Evolutionary conservation across 768 basidiomycete genomes (phyloP).

Genomic region (Lyophyllum shimeji): DNA sequence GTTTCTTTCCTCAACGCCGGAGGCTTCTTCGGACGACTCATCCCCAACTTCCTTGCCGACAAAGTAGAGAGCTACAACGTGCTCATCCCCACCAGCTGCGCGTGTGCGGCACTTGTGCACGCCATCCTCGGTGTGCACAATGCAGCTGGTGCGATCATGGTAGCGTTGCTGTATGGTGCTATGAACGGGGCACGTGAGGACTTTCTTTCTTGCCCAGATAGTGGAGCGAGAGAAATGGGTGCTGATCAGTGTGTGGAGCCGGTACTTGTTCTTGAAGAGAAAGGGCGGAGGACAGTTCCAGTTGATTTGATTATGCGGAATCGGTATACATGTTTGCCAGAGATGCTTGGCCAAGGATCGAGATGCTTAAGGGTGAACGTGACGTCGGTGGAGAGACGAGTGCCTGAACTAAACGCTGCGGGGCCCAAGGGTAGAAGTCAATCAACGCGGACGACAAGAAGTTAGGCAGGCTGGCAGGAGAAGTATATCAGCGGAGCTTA

Average conservation of each 20-base stretch:
- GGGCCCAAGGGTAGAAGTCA: no score
- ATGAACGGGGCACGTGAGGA: slow-evolving; percentile 54
- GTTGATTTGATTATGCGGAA: slow-evolving; percentile 2
- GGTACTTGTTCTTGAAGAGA: slow-evolving; percentile 13
- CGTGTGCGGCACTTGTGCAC: slow-evolving; percentile 43
- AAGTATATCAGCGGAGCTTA: no score
- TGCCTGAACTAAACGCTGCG: no score
- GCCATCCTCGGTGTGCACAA: slow-evolving; percentile 43
- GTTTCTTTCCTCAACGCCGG: slow-evolving; percentile 52
- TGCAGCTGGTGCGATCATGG: slow-evolving; percentile 37
- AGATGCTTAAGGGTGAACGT: no score
- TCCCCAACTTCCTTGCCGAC: slow-evolving; percentile 59
- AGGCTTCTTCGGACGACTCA: slow-evolving; percentile 50
- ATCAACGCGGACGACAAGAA: no score
- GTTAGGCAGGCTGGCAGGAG: no score
- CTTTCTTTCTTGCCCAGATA: background rate
- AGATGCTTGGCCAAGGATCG: no score
- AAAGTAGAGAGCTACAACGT: slow-evolving; percentile 49
- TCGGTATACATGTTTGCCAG: no score
- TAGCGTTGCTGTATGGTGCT: slow-evolving; percentile 52
- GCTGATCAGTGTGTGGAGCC: slow-evolving; percentile 1
- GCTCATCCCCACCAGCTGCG: slow-evolving; percentile 41
- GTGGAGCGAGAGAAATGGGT: background rate
- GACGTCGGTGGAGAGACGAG: no score
- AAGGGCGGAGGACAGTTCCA: slow-evolving; percentile 10